A percentile compares a stretch with the other conserved stretches of the same genome.
Conservation (phyloP, 176 grass and related monocot species). For the Rhipidocladum racemiflorum region DNA sequence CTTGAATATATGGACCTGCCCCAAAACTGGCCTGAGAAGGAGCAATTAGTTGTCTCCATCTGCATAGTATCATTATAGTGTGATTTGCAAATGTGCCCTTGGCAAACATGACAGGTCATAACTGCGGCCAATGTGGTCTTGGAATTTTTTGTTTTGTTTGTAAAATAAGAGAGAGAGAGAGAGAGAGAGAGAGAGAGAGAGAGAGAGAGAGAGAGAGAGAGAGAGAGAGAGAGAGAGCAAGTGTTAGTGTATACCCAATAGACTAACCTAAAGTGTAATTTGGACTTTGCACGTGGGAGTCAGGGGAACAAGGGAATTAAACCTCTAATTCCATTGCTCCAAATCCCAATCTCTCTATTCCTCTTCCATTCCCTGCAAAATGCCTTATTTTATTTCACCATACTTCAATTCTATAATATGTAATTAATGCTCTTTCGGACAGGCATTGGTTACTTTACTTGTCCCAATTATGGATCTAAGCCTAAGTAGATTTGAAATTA, state of each 20-base stretch:
- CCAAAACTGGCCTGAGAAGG: slow-evolving; percentile 75
- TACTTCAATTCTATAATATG: slow-evolving; percentile 21
- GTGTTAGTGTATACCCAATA: slow-evolving; percentile 2
- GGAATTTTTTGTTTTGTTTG: not conserved
- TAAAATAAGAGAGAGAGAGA: not conserved
- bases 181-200: slow-evolving; percentile 5
- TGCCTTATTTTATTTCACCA: slow-evolving; percentile 30
- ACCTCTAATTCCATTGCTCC: slow-evolving; percentile 45
- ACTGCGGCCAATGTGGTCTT: not conserved
- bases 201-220: not conserved
- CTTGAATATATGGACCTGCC: slow-evolving; percentile 69
- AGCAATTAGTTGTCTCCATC: slow-evolving; percentile 63
- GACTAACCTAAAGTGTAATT: not conserved
- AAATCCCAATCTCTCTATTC: slow-evolving; percentile 69
- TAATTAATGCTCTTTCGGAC: slow-evolving; percentile 11
- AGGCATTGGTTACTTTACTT: slow-evolving; percentile 41
- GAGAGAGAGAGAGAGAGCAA: not conserved
- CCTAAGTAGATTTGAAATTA: slow-evolving; percentile 35
- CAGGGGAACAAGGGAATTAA: slow-evolving; percentile 69
- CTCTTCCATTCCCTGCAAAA: slow-evolving; percentile 65
- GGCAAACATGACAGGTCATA: not conserved
- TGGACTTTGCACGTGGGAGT: slow-evolving; percentile 41
- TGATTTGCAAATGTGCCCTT: slow-evolving; percentile 31
- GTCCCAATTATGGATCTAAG: slow-evolving; percentile 41
- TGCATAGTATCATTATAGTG: slow-evolving; percentile 36